Evolutionary conservation across 2,329 filamentous ascomycete genomes (phyloP), one percentile per base, ranked within the genome.

Genomic region (Aureobasidium lini): DNA sequence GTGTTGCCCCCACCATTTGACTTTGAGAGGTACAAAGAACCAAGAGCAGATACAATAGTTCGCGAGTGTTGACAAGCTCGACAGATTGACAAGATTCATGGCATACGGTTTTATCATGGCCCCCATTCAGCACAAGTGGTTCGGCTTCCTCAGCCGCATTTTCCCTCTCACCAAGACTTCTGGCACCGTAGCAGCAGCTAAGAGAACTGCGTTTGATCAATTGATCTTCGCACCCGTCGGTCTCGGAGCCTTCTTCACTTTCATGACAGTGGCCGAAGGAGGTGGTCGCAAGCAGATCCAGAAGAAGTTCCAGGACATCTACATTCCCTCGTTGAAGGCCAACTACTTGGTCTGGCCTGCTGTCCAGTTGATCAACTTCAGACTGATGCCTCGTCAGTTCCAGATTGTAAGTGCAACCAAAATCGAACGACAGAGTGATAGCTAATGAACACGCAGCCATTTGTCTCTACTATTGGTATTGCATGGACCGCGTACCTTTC

Each of bases 401-500:
- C 94, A 99, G 75, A 88, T 99, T 75, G 92, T 96, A 77, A 80
- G 90, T 83, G 48, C 32, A 48, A 11, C 2, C 32, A 32, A 18
- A 32, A 4, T 10, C 15, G 9, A 10, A 10, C 18, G 23, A 15
- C 39, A 16, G 23, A 15, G 11, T 29, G 28, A 23, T 1, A 23
- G 16, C 57, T 65, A 29, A 65, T 60, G 59, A 65, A 11, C 36
- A 37, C 46, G 44, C 68, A 96, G 92, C 93, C 93, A 0, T 97
- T 99, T 71, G 93, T 96, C 8, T 96, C 93, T 15, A 95, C 90
- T 8, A 77, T 99, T 59, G 93, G 93, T 80, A 97, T 97, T 68
- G 91, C 91, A 36, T 97, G 93, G 94, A 97, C 94, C 10, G 93
- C 92, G 18, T 99, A 96, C 73, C 84, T 99, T 10, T 96, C 92